These are phyloP conservation scores for Aspergillus cejpii DNA, from an alignment of 2,329 filamentous ascomycete species.

Conservation along the genomic window DNA sequence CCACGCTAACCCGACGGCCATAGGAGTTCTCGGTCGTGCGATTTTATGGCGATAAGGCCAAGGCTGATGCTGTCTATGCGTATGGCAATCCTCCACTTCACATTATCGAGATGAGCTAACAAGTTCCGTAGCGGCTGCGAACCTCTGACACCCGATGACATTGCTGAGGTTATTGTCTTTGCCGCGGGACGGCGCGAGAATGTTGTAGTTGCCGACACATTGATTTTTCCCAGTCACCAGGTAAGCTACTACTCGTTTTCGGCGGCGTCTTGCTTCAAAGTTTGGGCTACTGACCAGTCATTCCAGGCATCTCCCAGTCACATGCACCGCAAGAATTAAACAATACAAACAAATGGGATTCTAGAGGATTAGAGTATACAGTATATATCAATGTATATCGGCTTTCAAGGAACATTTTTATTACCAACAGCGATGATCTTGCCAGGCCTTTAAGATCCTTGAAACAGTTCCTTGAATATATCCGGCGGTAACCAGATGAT, in stretches of 20 bases:
- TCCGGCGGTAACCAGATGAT: too few species aligned
- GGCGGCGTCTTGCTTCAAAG: neutral
- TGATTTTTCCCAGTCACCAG: slow-evolving; percentile 87
- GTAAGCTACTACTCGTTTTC: slow-evolving; percentile 41
- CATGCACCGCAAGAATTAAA: slow-evolving; percentile 23
- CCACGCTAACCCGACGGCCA: neutral
- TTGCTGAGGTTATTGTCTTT: slow-evolving; percentile 86
- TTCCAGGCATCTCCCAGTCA: slow-evolving; percentile 17
- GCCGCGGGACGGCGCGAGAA: slow-evolving; percentile 77
- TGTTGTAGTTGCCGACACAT: slow-evolving; percentile 78
- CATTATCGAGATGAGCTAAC: slow-evolving; percentile 1
- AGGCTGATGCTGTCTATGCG: slow-evolving; percentile 86
- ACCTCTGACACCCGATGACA: slow-evolving; percentile 80
- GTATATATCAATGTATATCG: neutral
- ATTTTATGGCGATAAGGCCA: slow-evolving; percentile 80
- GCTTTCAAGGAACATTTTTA: neutral
- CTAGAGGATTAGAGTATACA: neutral
- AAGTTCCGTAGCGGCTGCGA: slow-evolving; percentile 57
- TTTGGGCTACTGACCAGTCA: neutral
- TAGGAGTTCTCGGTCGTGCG: slow-evolving; percentile 82
- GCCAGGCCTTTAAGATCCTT: too few species aligned
- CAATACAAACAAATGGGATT: neutral
- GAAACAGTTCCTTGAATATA: too few species aligned
- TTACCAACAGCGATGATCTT: too few species aligned
- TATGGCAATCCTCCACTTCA: slow-evolving; percentile 39